A percentile compares a stretch with the other conserved stretches of the same genome.
phyloP scores from a whole-genome alignment of 2,329 filamentous ascomycete species.

The Hymenoscyphus linearis region DNA sequence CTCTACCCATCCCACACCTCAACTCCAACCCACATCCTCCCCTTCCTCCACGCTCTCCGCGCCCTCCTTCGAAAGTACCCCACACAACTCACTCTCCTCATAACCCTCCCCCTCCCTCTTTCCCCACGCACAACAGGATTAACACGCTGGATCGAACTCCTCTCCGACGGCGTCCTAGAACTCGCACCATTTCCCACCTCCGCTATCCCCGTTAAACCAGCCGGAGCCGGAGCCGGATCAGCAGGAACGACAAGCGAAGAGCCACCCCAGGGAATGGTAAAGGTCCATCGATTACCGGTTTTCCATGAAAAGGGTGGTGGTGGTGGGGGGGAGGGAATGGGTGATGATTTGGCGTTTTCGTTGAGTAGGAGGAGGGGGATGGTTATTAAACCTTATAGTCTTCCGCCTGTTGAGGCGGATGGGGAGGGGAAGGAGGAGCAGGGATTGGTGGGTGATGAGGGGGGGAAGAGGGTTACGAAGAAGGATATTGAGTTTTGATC shows the following conservation, averaged over 20 bases:
- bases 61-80: constrained; percentile 66
- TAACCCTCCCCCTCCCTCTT: constrained; percentile 74
- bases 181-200: constrained; percentile 66
- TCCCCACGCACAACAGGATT: constrained; percentile 72
- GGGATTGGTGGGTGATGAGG: constrained; percentile 26
- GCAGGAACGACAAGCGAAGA: constrained; percentile 63
- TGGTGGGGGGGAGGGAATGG: constrained; percentile 57
- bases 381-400: constrained; percentile 79
- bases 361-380: constrained; percentile 76
- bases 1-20: constrained; percentile 67
- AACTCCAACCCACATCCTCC: constrained; percentile 67
- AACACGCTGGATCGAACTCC: constrained; percentile 77
- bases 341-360: constrained; percentile 86
- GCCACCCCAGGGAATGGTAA: constrained; percentile 78
- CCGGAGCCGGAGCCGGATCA: constrained; percentile 47
- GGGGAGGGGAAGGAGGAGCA: constrained; percentile 32
- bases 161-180: constrained; percentile 83
- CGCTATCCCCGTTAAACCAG: constrained; percentile 37
- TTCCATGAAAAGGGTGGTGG: constrained; percentile 86
- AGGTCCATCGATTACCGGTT: constrained; percentile 75
- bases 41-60: constrained; percentile 75
- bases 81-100: constrained; percentile 61
- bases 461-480: constrained; percentile 26
- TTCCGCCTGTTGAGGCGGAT: constrained; percentile 81
- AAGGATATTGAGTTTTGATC: constrained; percentile 33